Base-by-base conservation (phyloP, 192 early-diverging fungal genomes). In the Backusella tuberculispora region DNA sequence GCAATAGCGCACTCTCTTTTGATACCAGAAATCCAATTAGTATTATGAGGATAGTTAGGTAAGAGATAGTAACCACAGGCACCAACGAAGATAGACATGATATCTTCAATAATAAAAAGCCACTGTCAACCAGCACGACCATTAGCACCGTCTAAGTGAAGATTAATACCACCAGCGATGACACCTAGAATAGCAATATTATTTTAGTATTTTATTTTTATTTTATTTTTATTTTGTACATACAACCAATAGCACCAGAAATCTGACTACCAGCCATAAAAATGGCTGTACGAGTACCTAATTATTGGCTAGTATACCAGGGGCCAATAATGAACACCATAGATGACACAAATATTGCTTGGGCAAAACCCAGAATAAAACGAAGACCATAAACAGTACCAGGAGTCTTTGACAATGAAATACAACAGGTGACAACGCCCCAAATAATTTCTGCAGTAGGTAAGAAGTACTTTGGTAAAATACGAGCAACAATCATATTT, bases 81-180 rank as follows among this genome's bases (percentile, higher is more conserved):
- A 19, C 80, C 83, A 66, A 84, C 70, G 0, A 84, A 65, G 13
- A 85, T 66, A 0, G 84, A 79, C 17, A 83, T 76, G 47, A 88
- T 60, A 6, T 89, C 91, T 53, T 89, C 86, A 17, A 88, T 65
- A 63, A 92, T 78, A 77, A 91, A 91, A 26, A 91, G 72, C 81
- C 84, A 89, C n/a, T 82, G 87, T 87, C 89, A 90, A 6, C 85
- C 86, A 19, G 70, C 45, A 0, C 84, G 72, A 8, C 81, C 81
- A 13, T 29, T 41, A 21, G 78, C 46, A 17, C 83, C 84, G 21
- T 90, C 77, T 70, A 90, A 78, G 26, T 77, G 53, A 13, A 47
- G 10, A 14, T 77, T 72, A 44, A 89, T 85, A 44, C 76, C 83
- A 74, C 86, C 86, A 29, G 86, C 87, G 26, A 89, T 56, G 0